A percentile compares a stretch with the other conserved stretches of the same genome.
phyloP scores from a whole-genome alignment of 192 early-diverging fungal species.

The Oehlia diaphana region DNA sequence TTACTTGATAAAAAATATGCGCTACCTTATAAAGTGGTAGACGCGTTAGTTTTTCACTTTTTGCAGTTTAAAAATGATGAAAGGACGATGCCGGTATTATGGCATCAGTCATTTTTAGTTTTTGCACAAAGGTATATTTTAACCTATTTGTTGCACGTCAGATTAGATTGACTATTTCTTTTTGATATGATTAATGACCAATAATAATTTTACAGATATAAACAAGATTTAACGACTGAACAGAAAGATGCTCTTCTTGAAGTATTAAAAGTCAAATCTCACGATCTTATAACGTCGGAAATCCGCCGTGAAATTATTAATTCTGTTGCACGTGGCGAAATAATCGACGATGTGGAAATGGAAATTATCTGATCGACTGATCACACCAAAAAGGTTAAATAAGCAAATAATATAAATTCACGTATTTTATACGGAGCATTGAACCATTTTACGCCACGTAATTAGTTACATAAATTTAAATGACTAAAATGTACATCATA shows the following conservation, averaged over 20 bases:
- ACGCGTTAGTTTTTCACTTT: constrained; percentile 96
- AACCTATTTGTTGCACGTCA: too few relatives aligned
- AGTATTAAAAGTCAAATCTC: constrained; percentile 76
- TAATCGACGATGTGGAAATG: constrained; percentile 55
- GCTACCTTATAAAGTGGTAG: constrained; percentile 94
- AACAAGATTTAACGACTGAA: constrained; percentile 90
- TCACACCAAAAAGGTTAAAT: too few relatives aligned
- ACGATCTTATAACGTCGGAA: constrained; percentile 87
- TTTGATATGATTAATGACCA: too few relatives aligned
- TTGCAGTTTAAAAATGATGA: constrained; percentile 83
- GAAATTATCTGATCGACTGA: constrained; percentile 20
- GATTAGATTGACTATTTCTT: too few relatives aligned
- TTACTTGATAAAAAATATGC: constrained; percentile 98
- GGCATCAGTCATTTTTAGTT: constrained; percentile 95
- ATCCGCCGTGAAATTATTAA: constrained; percentile 87
- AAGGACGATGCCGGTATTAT: constrained; percentile 89
- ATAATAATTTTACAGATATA: constrained; percentile 62
- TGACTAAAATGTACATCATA: too few relatives aligned
- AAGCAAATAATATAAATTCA: too few relatives aligned
- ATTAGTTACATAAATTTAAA: not conserved
- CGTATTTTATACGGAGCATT: too few relatives aligned
- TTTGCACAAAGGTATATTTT: constrained; percentile 78
- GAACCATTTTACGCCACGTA: not conserved
- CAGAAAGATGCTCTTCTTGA: constrained; percentile 91
- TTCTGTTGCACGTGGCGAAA: constrained; percentile 69